Evolutionary conservation across 2,329 filamentous ascomycete species (phyloP).

Genomic region (Elsinoe arachidis): DNA sequence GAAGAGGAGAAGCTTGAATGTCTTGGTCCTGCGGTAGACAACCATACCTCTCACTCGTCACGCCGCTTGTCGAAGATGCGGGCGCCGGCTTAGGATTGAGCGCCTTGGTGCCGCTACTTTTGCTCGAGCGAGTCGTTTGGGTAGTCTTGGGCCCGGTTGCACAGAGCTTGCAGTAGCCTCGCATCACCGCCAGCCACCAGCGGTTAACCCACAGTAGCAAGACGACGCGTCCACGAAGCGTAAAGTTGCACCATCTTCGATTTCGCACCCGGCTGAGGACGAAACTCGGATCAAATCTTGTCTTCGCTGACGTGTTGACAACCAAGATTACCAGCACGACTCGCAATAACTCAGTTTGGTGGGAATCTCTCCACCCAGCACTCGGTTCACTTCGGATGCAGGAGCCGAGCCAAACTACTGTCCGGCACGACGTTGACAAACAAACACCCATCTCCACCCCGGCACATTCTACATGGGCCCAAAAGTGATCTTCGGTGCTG

Average conservation of each 20-base stretch:
- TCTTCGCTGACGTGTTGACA: no score
- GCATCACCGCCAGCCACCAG: slow-evolving; percentile 7
- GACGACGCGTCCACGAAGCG: neutral
- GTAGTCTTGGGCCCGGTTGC: slow-evolving; percentile 1
- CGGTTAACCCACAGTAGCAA: neutral
- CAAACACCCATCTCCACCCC: neutral
- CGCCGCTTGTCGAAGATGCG: neutral
- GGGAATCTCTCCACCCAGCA: neutral
- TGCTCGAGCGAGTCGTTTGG: neutral
- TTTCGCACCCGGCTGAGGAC: no score
- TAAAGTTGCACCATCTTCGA: no score
- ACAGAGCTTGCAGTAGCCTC: slow-evolving; percentile 3
- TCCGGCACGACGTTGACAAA: neutral
- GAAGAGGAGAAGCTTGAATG: neutral
- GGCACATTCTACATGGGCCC: neutral
- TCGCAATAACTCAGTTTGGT: no score
- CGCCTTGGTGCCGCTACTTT: neutral
- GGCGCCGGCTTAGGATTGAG: neutral
- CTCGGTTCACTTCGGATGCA: slow-evolving; percentile 4
- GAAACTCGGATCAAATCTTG: no score
- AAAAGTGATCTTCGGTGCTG: neutral
- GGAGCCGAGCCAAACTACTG: slow-evolving; percentile 2
- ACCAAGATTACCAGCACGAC: no score
- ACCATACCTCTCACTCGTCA: neutral
- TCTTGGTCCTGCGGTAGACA: neutral